Percentiles rank a stretch among this genome's conserved stretches.
phyloP scores from a whole-genome alignment of 1,284 basidiomycete genomes.

The Moesziomyces antarcticus region DNA sequence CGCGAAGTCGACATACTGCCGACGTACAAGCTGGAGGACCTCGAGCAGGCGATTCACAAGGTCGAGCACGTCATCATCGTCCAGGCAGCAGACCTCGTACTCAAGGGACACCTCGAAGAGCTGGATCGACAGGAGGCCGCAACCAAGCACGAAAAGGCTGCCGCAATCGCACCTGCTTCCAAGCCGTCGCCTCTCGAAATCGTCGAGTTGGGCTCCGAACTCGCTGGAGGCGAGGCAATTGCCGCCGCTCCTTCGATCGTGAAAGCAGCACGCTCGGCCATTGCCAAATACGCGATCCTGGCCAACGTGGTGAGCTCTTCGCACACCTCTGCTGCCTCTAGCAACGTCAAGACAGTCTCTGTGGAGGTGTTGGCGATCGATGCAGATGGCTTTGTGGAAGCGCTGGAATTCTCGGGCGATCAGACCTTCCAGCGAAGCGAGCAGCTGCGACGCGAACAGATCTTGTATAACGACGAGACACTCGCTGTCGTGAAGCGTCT shows the following conservation, averaged over 20 bases:
- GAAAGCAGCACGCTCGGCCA: slow-evolving; percentile 1
- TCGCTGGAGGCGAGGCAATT: slow-evolving; percentile 10
- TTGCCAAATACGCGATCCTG: slow-evolving; percentile 8
- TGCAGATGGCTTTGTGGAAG: slow-evolving; percentile 40
- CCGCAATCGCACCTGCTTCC: background rate
- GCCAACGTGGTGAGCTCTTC: background rate
- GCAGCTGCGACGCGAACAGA: slow-evolving; percentile 41
- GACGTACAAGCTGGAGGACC: slow-evolving; percentile 77
- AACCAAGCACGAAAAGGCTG: slow-evolving; percentile 5
- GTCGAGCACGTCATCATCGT: slow-evolving; percentile 94
- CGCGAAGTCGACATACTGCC: slow-evolving; percentile 79
- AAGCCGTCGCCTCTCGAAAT: slow-evolving; percentile 17
- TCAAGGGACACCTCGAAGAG: slow-evolving; percentile 42
- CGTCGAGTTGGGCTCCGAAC: slow-evolving; percentile 3
- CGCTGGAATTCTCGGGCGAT: slow-evolving; percentile 32
- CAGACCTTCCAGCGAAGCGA: slow-evolving; percentile 43
- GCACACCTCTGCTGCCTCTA: background rate
- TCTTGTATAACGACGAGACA: slow-evolving; percentile 52
- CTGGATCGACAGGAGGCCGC: slow-evolving; percentile 23
- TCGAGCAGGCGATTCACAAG: slow-evolving; percentile 82
- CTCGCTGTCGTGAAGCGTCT: slow-evolving; percentile 39
- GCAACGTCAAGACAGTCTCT: slow-evolving; percentile 23
- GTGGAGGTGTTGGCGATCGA: slow-evolving; percentile 40
- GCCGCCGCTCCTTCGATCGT: slow-evolving; percentile 16
- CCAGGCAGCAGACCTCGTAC: slow-evolving; percentile 68